Percentiles rank a stretch among this genome's conserved stretches.
These are phyloP conservation scores for Sicyos baderoa DNA, from an alignment of 306 rosid genomes.

Conservation along the genomic window DNA sequence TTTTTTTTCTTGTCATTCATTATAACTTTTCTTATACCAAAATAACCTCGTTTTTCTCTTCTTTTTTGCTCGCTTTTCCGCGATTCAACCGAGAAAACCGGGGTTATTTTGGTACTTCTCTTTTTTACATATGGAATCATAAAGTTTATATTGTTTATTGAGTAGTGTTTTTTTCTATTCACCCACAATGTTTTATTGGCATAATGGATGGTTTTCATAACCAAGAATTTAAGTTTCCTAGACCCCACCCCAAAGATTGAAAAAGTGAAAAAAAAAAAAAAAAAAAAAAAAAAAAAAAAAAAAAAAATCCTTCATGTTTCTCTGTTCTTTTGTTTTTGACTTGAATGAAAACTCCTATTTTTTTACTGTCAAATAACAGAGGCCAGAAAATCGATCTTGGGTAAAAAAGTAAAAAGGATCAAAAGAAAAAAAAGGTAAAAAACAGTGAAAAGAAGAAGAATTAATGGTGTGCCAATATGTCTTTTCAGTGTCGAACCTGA, in stretches of 20 bases:
- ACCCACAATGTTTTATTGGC: too few species aligned
- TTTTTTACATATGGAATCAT: constrained; percentile 4
- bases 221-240: too few species aligned
- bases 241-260: too few species aligned
- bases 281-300: too few species aligned
- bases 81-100: constrained; percentile 60
- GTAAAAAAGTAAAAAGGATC: background rate
- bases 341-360: too few species aligned
- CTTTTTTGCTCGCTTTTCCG: constrained; percentile 1
- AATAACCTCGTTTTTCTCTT: constrained; percentile 79
- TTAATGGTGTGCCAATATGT: background rate
- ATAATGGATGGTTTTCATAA: too few species aligned
- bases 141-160: background rate
- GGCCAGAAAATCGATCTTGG: background rate
- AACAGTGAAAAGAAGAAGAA: background rate
- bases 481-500: constrained; percentile 8
- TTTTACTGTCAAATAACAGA: too few species aligned
- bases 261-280: too few species aligned
- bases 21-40: constrained; percentile 37
- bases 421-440: background rate
- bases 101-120: constrained; percentile 63
- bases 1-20: constrained; percentile 1
- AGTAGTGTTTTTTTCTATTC: too few species aligned
- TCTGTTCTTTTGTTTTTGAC: too few species aligned
- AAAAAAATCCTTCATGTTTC: too few species aligned